Base-by-base conservation (phyloP, 73 alveolate species). In the Effrenium voratum region DNA sequence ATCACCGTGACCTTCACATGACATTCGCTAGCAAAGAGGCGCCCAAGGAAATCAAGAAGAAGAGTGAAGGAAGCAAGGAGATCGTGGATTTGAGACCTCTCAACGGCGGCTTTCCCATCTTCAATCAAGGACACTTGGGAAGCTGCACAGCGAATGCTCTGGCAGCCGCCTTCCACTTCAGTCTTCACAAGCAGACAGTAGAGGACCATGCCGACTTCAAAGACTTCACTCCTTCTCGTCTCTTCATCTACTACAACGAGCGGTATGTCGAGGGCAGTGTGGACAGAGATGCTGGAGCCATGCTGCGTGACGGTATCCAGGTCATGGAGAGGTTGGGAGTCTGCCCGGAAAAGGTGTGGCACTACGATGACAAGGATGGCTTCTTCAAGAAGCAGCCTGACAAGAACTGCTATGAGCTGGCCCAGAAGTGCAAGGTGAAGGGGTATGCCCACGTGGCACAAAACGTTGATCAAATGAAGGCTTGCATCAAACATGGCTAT, bases 381-480 rank as follows among this genome's bases (percentile, higher is more conserved):
- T 87, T 87, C 95, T 87, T 87, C 95, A 87, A 87, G 95, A 19
- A 87, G 83, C 95, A 87, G 77, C 95, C 95, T 44, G 95, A 87
- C 68, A 32, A 60, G 68, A 44, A 8, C 22, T 60, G 72, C 85
- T 87, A 87, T 32, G 95, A 87, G 82, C 63, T 63, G 28, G 95
- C 95, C 5, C 3, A 63, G 68, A 87, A 87, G 84, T 87, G 95
- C 95, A 41, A 32, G 36, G 70, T 87, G 44, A 87, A 22, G 68
- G 95, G 95, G 38, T 87, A 87, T n/a, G 95, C 95, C 38, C 95
- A 68, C 34, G 95, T 87, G 80, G 83, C 66, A 15, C 95, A 87
- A 26, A 66, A 60, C 38, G 8, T 87, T 38, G 2, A 19, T 2
- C 95, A 87, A 68, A 44, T 87, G 84, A 87, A 63, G 95, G 75